Conservation (phyloP, 2,329 filamentous ascomycete species). For the Alternaria novae-zelandiae region DNA sequence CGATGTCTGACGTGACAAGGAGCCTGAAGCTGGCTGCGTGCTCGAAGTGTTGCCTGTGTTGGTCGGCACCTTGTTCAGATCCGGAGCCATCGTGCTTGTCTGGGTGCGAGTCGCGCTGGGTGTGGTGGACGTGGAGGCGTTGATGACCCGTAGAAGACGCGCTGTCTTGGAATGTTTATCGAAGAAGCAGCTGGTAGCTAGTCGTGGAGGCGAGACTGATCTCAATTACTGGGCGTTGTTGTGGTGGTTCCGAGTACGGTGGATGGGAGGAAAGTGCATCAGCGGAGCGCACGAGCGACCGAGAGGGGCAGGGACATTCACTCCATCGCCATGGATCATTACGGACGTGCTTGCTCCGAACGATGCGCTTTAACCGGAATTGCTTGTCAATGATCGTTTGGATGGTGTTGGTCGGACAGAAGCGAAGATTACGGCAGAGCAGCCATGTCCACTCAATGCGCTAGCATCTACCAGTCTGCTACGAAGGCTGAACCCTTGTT, state of each 20-base stretch:
- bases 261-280: slow-evolving; percentile 12
- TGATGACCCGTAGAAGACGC: not conserved
- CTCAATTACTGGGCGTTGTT: slow-evolving; percentile 5
- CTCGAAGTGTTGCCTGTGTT: slow-evolving; percentile 23
- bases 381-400: slow-evolving; percentile 15
- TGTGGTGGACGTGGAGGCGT: slow-evolving; percentile 1
- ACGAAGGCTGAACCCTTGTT: not conserved
- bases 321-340: not conserved
- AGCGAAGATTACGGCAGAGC: slow-evolving; percentile 3
- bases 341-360: slow-evolving; percentile 1
- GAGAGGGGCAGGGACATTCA: slow-evolving; percentile 28
- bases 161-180: not conserved
- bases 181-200: not conserved
- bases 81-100: slow-evolving; percentile 54
- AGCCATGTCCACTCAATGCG: slow-evolving; percentile 26
- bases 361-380: slow-evolving; percentile 7
- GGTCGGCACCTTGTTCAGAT: slow-evolving; percentile 53
- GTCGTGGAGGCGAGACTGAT: slow-evolving; percentile 12
- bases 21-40: slow-evolving; percentile 33
- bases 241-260: slow-evolving; percentile 4
- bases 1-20: slow-evolving; percentile 29
- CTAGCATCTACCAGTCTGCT: slow-evolving; percentile 9
- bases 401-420: slow-evolving; percentile 23
- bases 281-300: slow-evolving; percentile 18
- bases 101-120: slow-evolving; percentile 6